Percentiles rank a stretch among this genome's conserved stretches.
phyloP scores from a whole-genome alignment of 2,329 filamentous ascomycete species.

The Xylaria sp. region DNA sequence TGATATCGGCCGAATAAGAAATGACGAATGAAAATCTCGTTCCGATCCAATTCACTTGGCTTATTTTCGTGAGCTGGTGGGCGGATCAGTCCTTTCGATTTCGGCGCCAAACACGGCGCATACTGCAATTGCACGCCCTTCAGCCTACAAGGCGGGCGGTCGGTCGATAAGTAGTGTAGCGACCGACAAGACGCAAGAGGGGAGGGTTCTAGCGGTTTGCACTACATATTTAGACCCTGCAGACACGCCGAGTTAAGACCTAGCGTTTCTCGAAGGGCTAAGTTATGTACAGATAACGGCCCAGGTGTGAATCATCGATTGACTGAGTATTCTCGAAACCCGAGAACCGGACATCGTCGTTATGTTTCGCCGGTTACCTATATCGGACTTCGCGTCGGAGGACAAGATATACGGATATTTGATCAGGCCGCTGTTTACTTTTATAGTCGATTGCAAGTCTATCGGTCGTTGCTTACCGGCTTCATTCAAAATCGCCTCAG shows the following conservation, averaged over 20 bases:
- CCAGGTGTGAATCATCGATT: background rate
- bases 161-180: background rate
- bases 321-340: background rate
- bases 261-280: background rate
- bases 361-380: background rate
- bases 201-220: background rate
- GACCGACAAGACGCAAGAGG: background rate
- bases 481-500: too few relatives aligned
- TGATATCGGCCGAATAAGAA: background rate
- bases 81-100: constrained; percentile 1
- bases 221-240: background rate
- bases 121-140: constrained; percentile 21
- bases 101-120: background rate
- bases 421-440: background rate
- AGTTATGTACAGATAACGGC: background rate
- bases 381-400: background rate
- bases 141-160: background rate
- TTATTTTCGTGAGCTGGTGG: too few relatives aligned
- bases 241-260: background rate
- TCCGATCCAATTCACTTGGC: background rate
- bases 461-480: background rate
- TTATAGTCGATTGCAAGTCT: background rate
- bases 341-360: constrained; percentile 15
- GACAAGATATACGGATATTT: background rate
- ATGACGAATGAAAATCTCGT: background rate